These are phyloP conservation scores for Aurifilum marmelostoma DNA, from an alignment of 2,329 filamentous ascomycete genomes.

Conservation along the genomic window DNA sequence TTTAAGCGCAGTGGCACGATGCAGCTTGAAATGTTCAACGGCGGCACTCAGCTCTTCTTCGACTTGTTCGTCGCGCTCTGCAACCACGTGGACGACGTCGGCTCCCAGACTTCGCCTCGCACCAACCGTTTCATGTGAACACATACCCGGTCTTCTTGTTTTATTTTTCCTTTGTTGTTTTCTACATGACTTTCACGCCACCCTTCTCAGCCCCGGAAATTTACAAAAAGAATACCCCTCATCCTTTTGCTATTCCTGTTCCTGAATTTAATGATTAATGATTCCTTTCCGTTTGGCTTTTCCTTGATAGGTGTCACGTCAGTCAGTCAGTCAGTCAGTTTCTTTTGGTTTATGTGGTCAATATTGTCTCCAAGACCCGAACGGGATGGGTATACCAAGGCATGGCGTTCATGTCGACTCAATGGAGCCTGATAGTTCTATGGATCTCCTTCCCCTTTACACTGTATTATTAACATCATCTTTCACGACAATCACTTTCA, in stretches of 20 bases:
- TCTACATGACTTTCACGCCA: slow-evolving; percentile 6
- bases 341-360: background rate
- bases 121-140: slow-evolving; percentile 44
- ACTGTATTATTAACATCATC: slow-evolving; percentile 21
- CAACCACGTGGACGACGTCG: slow-evolving; percentile 79
- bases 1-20: slow-evolving; percentile 95
- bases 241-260: slow-evolving; percentile 18
- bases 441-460: background rate
- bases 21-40: slow-evolving; percentile 92
- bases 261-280: slow-evolving; percentile 20
- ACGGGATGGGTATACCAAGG: slow-evolving; percentile 17
- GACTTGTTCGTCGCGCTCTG: slow-evolving; percentile 91
- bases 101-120: slow-evolving; percentile 52
- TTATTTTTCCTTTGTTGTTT: background rate
- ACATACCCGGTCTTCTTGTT: background rate
- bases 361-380: slow-evolving; percentile 19
- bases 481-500: background rate
- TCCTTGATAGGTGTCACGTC: background rate
- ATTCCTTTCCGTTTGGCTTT: background rate
- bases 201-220: slow-evolving; percentile 15
- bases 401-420: slow-evolving; percentile 1
- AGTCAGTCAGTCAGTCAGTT: background rate
- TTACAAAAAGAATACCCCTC: slow-evolving; percentile 27
- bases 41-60: slow-evolving; percentile 83
- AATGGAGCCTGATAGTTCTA: background rate